Evolutionary conservation across 2,329 filamentous ascomycete species (phyloP).

Genomic region (Trichoderma simmonsii): DNA sequence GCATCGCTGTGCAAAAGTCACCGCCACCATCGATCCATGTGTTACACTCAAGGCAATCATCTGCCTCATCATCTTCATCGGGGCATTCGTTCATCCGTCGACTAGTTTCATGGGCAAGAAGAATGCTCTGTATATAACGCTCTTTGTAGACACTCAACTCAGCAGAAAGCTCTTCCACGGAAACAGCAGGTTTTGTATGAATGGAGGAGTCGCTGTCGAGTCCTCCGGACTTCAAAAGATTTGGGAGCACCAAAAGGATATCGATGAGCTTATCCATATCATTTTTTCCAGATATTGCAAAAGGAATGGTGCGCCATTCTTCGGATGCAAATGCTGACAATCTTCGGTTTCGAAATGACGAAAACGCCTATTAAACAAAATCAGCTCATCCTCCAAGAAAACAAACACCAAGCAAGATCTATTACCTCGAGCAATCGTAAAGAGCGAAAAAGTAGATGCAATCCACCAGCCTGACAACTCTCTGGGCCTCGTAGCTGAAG

Average conservation of each 20-base stretch:
- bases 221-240: background rate
- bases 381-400: background rate
- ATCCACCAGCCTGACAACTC: background rate
- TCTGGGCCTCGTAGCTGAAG: background rate
- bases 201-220: background rate
- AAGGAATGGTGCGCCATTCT: conserved; percentile 2
- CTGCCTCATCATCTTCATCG: background rate
- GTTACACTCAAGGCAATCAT: background rate
- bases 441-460: background rate
- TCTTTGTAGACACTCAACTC: background rate
- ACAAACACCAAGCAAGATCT: background rate
- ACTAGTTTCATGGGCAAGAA: background rate
- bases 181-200: background rate
- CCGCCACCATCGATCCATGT: background rate
- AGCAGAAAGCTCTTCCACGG: background rate
- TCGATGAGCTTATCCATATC: background rate
- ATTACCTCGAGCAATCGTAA: conserved; percentile 1
- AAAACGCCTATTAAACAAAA: background rate
- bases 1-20: background rate
- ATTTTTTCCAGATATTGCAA: background rate
- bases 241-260: background rate
- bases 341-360: background rate
- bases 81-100: background rate
- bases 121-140: background rate
- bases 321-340: background rate